Evolutionary conservation across 331 rosid species (phyloP).

Genomic region (Acacia concinna): DNA sequence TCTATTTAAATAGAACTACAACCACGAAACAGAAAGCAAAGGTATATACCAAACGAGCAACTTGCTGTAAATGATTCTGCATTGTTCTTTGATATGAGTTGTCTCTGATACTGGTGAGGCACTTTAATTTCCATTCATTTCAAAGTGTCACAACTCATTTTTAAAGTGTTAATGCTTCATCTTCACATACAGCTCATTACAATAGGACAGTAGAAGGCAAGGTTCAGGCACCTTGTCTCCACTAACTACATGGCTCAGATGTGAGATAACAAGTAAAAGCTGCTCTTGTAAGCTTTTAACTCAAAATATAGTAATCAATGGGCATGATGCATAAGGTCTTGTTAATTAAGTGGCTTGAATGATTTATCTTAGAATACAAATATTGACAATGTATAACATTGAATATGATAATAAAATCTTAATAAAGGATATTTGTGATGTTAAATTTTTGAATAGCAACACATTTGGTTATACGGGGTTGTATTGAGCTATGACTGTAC

Average conservation of each 20-base stretch:
- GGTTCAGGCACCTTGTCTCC: constrained; percentile 36
- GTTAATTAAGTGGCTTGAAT: too few species aligned
- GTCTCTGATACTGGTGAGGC: neutral
- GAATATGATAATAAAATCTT: neutral
- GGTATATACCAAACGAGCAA: neutral
- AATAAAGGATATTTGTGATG: neutral
- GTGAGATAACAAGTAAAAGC: constrained; percentile 24
- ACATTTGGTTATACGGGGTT: neutral
- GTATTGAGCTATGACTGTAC: too few species aligned
- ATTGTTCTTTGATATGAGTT: neutral
- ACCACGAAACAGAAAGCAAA: neutral
- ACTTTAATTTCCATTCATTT: neutral
- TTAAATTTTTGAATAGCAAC: neutral
- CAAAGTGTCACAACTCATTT: neutral
- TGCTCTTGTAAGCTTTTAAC: constrained; percentile 22
- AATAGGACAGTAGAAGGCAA: neutral
- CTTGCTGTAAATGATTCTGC: neutral
- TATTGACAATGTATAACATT: neutral
- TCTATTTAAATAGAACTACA: neutral
- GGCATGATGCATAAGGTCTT: neutral
- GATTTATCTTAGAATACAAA: neutral
- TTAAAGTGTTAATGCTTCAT: neutral
- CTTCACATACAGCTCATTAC: constrained; percentile 28
- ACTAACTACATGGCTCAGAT: constrained; percentile 28
- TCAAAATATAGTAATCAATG: neutral